Evolutionary conservation across 2,329 filamentous ascomycete species (phyloP).

Genomic region (Septoria linicola): DNA sequence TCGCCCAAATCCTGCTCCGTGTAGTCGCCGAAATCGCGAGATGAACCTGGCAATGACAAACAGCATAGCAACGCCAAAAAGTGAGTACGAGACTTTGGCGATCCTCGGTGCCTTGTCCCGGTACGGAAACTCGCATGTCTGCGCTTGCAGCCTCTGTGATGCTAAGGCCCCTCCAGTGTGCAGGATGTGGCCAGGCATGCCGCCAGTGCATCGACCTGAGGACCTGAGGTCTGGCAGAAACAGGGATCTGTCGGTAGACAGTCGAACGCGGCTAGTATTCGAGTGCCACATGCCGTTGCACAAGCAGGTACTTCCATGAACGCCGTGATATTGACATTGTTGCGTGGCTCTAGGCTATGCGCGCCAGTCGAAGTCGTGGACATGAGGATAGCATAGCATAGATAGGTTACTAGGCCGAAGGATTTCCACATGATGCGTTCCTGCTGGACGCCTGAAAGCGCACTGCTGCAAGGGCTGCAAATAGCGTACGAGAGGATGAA

Average conservation of each 20-base stretch:
- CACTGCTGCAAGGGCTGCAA: too few relatives aligned
- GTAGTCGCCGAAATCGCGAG: slow-evolving; percentile 3
- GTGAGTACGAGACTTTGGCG: not conserved
- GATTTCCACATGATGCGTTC: not conserved
- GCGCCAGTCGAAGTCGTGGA: not conserved
- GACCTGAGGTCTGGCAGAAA: slow-evolving; percentile 1
- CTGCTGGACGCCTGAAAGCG: not conserved
- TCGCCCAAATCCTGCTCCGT: slow-evolving; percentile 6
- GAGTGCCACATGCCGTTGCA: not conserved
- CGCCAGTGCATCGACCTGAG: slow-evolving; percentile 2
- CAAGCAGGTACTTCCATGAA: not conserved
- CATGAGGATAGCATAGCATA: not conserved
- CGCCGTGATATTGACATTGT: slow-evolving; percentile 3
- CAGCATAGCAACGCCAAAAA: slow-evolving; percentile 12
- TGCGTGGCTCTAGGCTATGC: not conserved
- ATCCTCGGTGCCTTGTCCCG: slow-evolving; percentile 3
- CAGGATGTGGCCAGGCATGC: slow-evolving; percentile 4
- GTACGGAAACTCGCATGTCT: not conserved
- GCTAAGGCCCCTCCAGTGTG: slow-evolving; percentile 1
- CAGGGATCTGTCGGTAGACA: slow-evolving; percentile 10
- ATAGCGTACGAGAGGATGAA: too few relatives aligned
- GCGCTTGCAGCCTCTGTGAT: slow-evolving; percentile 7
- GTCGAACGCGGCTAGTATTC: not conserved
- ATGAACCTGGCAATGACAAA: slow-evolving; percentile 10
- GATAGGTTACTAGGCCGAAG: not conserved